Evolutionary conservation across 2,329 filamentous ascomycete species (phyloP).

Genomic region (Pyrenochaeta sp.): DNA sequence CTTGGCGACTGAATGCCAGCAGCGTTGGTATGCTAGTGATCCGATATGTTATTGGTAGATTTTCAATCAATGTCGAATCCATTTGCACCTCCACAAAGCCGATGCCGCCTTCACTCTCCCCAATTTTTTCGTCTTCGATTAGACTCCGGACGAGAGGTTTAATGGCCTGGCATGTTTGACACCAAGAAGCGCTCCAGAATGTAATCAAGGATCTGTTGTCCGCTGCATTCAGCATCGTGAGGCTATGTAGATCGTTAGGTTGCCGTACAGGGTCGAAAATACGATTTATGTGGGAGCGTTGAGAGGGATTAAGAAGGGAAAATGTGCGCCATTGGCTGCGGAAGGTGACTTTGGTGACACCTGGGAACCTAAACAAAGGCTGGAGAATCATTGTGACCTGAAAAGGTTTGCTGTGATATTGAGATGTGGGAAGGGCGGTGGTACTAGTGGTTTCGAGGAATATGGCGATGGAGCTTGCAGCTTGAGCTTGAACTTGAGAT

Average conservation of each 20-base stretch:
- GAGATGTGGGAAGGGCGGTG: not conserved
- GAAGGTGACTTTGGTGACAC: not conserved
- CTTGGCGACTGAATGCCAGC: constrained; percentile 59
- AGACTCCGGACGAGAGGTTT: constrained; percentile 54
- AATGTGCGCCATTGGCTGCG: constrained; percentile 13
- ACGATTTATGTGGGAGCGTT: constrained; percentile 37
- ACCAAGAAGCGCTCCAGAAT: constrained; percentile 61
- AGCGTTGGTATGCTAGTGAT: constrained; percentile 60
- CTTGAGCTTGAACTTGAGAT: not conserved
- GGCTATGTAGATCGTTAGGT: constrained; percentile 57
- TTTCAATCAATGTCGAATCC: constrained; percentile 56
- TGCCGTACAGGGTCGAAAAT: constrained; percentile 54
- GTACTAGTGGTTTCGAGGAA: not conserved
- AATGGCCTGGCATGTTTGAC: constrained; percentile 53
- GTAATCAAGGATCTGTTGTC: constrained; percentile 57
- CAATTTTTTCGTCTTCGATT: constrained; percentile 55
- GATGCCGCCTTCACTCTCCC: constrained; percentile 56
- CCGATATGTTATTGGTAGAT: constrained; percentile 52
- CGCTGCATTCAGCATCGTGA: constrained; percentile 58
- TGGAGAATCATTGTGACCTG: not conserved
- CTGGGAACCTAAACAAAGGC: not conserved
- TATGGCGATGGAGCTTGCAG: not conserved
- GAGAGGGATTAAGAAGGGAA: constrained; percentile 22
- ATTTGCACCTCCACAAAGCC: constrained; percentile 60
- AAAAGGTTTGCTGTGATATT: not conserved